Base-by-base conservation (phyloP, 257 asterid species). In the Solanum ossicruentum region DNA sequence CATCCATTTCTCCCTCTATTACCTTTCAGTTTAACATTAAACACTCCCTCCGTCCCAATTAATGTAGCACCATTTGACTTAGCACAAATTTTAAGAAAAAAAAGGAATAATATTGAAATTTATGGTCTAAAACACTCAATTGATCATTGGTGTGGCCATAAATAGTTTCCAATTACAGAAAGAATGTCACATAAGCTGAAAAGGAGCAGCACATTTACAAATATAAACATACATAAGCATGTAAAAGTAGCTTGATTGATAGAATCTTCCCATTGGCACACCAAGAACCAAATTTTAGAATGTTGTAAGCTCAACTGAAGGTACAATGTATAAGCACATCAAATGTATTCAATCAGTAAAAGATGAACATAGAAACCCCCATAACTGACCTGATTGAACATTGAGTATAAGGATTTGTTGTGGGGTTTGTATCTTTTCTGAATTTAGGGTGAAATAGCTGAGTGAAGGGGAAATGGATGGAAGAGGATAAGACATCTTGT, bases 401-500 rank as follows among this genome's bases (percentile, higher is more conserved):
- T 75, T 7, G 43, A 8, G 39, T 8, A 77, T 51, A 77, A 77
- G 9, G 82, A 49, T 61, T 49, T 12, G 12, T 51, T 73, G 60
- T 21, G 12, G 41, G 10, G 18, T 69, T 69, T 45, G 26, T 16
- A 51, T 49, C 8, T 23, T 15, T 51, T 23, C 45, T 77, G 23
- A 51, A 77, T 77, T 77, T 51, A 39, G 63, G 65, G n/a, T 12
- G 28, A 36, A 51, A 16, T 9, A 69, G 83, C 47, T 39, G 83
- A 73, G 83, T 8, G 72, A 84, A 41, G 57, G 54, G 56, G 28
- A 51, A 69, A 43, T 77, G 93, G 92, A 69, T 69, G 77, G 16
- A 69, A 51, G 26, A 36, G 77, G 77, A 91, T 91, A 91, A 91
- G 92, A 66, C 61, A 83, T 70, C 86, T 70, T 89, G 91, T 88